These are phyloP conservation scores for Cocos nucifera DNA, from an alignment of 176 grass and related monocot species.

Conservation along the genomic window DNA sequence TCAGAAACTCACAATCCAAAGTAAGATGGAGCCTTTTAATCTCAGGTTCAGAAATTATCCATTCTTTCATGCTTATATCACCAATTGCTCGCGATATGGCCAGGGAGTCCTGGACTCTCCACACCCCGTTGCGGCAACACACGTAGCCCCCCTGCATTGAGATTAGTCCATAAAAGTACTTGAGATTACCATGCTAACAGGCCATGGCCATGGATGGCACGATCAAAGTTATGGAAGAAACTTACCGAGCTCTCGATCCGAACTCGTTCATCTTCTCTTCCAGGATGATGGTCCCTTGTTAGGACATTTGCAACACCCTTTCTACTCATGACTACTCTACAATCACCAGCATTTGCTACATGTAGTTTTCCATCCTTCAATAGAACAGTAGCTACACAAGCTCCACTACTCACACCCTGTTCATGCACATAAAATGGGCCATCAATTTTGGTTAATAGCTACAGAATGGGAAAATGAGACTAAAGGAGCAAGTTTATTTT, in stretches of 20 bases:
- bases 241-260: conserved; percentile 51
- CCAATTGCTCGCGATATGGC: conserved; percentile 74
- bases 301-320: conserved; percentile 33
- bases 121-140: conserved; percentile 42
- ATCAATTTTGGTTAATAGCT: background rate
- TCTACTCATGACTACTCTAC: conserved; percentile 50
- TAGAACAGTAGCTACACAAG: conserved; percentile 55
- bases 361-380: conserved; percentile 44
- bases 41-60: conserved; percentile 66
- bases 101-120: conserved; percentile 67
- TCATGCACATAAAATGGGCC: background rate
- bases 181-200: background rate
- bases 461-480: no score
- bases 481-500: no score
- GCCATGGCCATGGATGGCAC: no score
- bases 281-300: conserved; percentile 51
- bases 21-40: conserved; percentile 26
- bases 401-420: conserved; percentile 47
- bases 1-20: conserved; percentile 30
- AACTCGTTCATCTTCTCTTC: conserved; percentile 36
- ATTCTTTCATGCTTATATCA: conserved; percentile 54
- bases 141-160: conserved; percentile 49
- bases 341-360: conserved; percentile 74
- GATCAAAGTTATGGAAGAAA: background rate
- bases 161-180: background rate